Conservation (phyloP, 768 basidiomycete genomes). For the Auricularia sp. region DNA sequence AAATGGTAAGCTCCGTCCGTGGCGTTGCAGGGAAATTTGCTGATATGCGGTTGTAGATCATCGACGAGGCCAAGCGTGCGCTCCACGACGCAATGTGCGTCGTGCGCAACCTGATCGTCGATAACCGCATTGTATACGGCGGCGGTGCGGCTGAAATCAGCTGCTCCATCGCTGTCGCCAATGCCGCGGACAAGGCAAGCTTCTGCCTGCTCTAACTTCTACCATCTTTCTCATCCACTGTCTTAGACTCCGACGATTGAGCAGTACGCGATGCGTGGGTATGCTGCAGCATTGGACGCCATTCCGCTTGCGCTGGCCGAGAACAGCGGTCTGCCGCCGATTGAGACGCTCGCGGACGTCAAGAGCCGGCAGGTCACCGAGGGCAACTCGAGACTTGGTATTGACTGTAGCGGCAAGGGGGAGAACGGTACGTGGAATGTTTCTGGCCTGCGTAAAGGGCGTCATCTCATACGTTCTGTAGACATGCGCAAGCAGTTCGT, state of each 20-base stretch:
- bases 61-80: conserved; percentile 97
- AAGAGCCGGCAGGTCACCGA: conserved; percentile 88
- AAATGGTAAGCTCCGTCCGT: conserved; percentile 59
- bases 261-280: conserved; percentile 99
- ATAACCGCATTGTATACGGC: conserved; percentile 96
- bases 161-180: conserved; percentile 83
- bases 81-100: conserved; percentile 96
- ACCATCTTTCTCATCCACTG: not conserved
- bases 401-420: conserved; percentile 80
- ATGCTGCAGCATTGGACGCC: conserved; percentile 89
- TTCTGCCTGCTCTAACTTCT: conserved; percentile 5
- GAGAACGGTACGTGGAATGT: conserved; percentile 58
- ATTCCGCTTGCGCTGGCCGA: conserved; percentile 93
- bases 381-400: conserved; percentile 75
- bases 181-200: conserved; percentile 79
- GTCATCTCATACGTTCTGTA: conserved; percentile 21
- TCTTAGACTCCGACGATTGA: conserved; percentile 86
- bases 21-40: not conserved
- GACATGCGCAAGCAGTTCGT: conserved; percentile 98
- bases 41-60: conserved; percentile 50
- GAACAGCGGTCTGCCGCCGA: conserved; percentile 93
- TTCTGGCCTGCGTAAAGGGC: not conserved
- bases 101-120: conserved; percentile 88
- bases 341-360: conserved; percentile 92
- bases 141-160: conserved; percentile 98